Conservation (phyloP, 2,329 filamentous ascomycete genomes). For the Trichoderma simmonsii region DNA sequence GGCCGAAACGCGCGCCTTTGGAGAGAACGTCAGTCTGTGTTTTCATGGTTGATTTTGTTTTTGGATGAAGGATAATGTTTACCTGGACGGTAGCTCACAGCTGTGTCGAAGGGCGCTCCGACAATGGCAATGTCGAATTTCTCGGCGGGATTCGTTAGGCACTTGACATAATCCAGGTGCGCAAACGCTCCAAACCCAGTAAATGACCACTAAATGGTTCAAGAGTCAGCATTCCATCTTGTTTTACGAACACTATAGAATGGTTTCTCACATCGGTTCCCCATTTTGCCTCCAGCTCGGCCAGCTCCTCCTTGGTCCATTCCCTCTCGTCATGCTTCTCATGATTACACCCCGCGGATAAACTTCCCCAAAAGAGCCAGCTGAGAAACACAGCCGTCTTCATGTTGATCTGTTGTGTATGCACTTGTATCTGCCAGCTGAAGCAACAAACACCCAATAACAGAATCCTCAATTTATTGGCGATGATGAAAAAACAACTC, state of each 20-base stretch:
- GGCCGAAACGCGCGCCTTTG: constrained; percentile 73
- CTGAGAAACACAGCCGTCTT: constrained; percentile 26
- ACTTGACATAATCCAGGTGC: constrained; percentile 66
- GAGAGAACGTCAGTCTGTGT: neutral
- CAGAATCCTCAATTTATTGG: neutral
- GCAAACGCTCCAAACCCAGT: constrained; percentile 73
- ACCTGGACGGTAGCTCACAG: constrained; percentile 67
- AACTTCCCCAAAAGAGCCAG: constrained; percentile 28
- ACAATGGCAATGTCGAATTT: constrained; percentile 69
- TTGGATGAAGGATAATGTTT: neutral
- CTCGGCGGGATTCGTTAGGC: constrained; percentile 62
- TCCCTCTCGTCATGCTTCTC: constrained; percentile 37
- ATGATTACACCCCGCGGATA: constrained; percentile 30
- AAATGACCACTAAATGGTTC: constrained; percentile 46
- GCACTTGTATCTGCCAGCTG: neutral
- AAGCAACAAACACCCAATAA: neutral
- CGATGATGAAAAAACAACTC: too few relatives aligned
- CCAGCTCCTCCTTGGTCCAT: constrained; percentile 49
- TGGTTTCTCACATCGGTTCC: constrained; percentile 47
- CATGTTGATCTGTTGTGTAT: constrained; percentile 22
- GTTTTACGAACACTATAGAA: neutral
- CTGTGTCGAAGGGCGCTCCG: constrained; percentile 72
- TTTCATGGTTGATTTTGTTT: neutral
- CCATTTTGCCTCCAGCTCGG: constrained; percentile 56
- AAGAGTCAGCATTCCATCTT: neutral